A percentile compares a stretch with the other conserved stretches of the same genome.
Conservation (phyloP, 2,329 filamentous ascomycete genomes). For the Paraphaeosphaeria minitans region DNA sequence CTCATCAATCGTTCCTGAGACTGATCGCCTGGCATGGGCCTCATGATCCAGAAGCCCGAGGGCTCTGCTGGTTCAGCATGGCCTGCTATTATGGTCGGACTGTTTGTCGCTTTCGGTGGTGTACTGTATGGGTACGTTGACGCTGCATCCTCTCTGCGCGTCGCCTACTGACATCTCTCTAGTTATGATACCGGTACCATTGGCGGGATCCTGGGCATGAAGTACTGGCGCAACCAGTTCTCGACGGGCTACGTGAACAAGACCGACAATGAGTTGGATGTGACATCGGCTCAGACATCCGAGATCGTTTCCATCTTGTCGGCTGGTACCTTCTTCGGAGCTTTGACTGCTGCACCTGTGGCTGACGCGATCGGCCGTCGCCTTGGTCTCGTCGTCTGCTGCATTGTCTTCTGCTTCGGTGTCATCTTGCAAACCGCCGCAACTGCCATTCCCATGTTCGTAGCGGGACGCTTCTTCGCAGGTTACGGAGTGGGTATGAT, state of each 20-base stretch:
- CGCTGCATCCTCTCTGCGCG: not conserved
- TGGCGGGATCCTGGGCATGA: conserved; percentile 72
- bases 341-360: conserved; percentile 68
- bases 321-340: conserved; percentile 77
- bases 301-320: conserved; percentile 83
- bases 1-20: conserved; percentile 15
- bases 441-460: conserved; percentile 44
- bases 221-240: conserved; percentile 69
- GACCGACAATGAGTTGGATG: conserved; percentile 46
- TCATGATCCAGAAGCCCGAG: conserved; percentile 68
- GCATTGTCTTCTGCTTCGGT: conserved; percentile 46
- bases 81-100: conserved; percentile 46
- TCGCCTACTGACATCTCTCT: conserved; percentile 13
- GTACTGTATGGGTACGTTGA: conserved; percentile 46
- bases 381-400: conserved; percentile 56
- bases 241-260: conserved; percentile 45
- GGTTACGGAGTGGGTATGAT: conserved; percentile 51
- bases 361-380: conserved; percentile 75
- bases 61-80: conserved; percentile 66
- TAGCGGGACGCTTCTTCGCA: conserved; percentile 50
- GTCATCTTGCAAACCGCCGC: conserved; percentile 48
- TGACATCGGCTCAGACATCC: conserved; percentile 62
- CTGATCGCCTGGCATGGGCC: conserved; percentile 33
- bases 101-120: conserved; percentile 55
- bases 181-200: conserved; percentile 49